Evolutionary conservation across 495 filamentous ascomycete species (phyloP).

Genomic region (Xylaria castorea): DNA sequence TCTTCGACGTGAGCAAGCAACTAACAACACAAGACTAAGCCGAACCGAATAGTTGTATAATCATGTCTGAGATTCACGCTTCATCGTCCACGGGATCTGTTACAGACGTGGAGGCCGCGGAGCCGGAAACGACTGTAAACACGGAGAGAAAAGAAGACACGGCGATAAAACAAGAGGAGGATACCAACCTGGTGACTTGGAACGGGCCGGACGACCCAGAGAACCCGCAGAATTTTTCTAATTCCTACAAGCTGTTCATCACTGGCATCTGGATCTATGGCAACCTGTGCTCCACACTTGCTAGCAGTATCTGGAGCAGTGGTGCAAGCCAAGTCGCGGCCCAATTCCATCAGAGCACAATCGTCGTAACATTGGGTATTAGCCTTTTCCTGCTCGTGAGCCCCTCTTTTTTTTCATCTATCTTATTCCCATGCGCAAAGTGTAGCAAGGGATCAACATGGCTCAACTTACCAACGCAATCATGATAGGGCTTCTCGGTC

Average conservation of each 20-base stretch:
- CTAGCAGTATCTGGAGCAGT: slow-evolving; percentile 62
- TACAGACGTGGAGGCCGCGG: slow-evolving; percentile 12
- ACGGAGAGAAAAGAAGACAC: slow-evolving; percentile 15
- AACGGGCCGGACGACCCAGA: slow-evolving; percentile 56
- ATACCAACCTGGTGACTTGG: slow-evolving; percentile 30
- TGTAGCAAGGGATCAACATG: neutral
- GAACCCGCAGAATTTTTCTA: slow-evolving; percentile 62
- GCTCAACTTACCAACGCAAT: slow-evolving; percentile 25
- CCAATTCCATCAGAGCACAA: slow-evolving; percentile 54
- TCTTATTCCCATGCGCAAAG: neutral
- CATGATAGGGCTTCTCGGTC: slow-evolving; percentile 31
- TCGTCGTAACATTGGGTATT: slow-evolving; percentile 60
- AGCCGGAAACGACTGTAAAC: neutral
- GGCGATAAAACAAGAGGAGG: slow-evolving; percentile 20
- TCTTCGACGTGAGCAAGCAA: neutral
- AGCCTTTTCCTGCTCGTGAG: slow-evolving; percentile 59
- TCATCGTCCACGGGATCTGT: slow-evolving; percentile 2
- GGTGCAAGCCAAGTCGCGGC: slow-evolving; percentile 53
- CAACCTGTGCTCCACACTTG: slow-evolving; percentile 66
- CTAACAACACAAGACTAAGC: neutral
- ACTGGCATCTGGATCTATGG: slow-evolving; percentile 63
- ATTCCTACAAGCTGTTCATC: slow-evolving; percentile 60
- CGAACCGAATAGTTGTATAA: neutral
- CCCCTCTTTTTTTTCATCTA: neutral
- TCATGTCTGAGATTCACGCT: neutral